A percentile compares a stretch with the other conserved stretches of the same genome.
Conservation (phyloP, 192 early-diverging fungal species). For the Backusella tuberculispora region DNA sequence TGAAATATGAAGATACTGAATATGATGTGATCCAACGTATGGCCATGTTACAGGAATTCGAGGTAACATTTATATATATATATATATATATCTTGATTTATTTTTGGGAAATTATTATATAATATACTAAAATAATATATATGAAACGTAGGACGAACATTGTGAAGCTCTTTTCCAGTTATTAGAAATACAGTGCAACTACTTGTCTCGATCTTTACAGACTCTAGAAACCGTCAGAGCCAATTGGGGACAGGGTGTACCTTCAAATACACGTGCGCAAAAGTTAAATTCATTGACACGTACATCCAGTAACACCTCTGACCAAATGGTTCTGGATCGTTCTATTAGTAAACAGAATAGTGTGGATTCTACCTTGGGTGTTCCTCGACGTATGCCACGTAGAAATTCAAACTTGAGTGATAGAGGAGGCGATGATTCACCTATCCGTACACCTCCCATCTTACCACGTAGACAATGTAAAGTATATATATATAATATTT, state of each 20-base stretch:
- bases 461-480: slow-evolving; percentile 31
- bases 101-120: neutral
- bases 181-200: slow-evolving; percentile 13
- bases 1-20: slow-evolving; percentile 93
- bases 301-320: neutral
- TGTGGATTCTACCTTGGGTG: neutral
- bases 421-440: neutral
- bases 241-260: slow-evolving; percentile 3
- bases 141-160: slow-evolving; percentile 25
- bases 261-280: slow-evolving; percentile 18
- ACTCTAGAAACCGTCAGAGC: neutral
- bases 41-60: slow-evolving; percentile 81
- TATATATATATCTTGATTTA: neutral
- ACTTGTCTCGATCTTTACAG: slow-evolving; percentile 1
- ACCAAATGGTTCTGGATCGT: neutral
- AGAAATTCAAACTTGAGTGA: slow-evolving; percentile 12
- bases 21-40: slow-evolving; percentile 80
- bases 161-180: slow-evolving; percentile 1
- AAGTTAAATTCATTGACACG: slow-evolving; percentile 11
- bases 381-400: slow-evolving; percentile 17
- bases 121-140: neutral
- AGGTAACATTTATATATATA: slow-evolving; percentile 58
- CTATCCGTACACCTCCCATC: neutral
- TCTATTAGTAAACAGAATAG: neutral
- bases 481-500: too few species aligned